Conservation (phyloP, 805 yeast species). For the Vanderwaltozyma yarrowii region DNA sequence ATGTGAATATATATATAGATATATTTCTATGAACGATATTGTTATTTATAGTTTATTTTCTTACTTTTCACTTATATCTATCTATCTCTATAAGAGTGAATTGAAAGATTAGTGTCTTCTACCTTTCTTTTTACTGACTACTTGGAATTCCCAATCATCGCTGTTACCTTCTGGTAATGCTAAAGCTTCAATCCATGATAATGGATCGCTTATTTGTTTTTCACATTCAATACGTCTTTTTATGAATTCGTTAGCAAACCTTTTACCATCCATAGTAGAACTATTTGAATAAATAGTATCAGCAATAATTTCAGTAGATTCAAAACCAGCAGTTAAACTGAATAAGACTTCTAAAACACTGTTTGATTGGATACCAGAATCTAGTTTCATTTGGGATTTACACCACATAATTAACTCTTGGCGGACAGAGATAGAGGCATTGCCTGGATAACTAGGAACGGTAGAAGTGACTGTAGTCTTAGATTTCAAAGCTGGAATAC, state of each 20-base stretch:
- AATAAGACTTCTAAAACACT: constrained; percentile 74
- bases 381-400: constrained; percentile 53
- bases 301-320: constrained; percentile 75
- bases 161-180: constrained; percentile 33
- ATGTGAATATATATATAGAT: no score
- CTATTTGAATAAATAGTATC: constrained; percentile 87
- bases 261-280: constrained; percentile 85
- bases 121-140: constrained; percentile 52
- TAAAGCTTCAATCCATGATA: constrained; percentile 69
- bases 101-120: constrained; percentile 34
- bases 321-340: constrained; percentile 66
- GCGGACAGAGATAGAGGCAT: constrained; percentile 32
- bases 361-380: constrained; percentile 64
- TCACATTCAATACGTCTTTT: constrained; percentile 71
- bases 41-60: no score
- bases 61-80: no score
- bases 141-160: constrained; percentile 56
- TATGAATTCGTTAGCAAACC: constrained; percentile 85
- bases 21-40: no score
- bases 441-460: constrained; percentile 24
- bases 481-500: constrained; percentile 21
- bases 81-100: no score
- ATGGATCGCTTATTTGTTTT: constrained; percentile 35
- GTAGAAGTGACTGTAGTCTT: constrained; percentile 3
- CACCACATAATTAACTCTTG: constrained; percentile 69